Evolutionary conservation across 441 rosid species (phyloP).

Genomic region (Geranium incanum): DNA sequence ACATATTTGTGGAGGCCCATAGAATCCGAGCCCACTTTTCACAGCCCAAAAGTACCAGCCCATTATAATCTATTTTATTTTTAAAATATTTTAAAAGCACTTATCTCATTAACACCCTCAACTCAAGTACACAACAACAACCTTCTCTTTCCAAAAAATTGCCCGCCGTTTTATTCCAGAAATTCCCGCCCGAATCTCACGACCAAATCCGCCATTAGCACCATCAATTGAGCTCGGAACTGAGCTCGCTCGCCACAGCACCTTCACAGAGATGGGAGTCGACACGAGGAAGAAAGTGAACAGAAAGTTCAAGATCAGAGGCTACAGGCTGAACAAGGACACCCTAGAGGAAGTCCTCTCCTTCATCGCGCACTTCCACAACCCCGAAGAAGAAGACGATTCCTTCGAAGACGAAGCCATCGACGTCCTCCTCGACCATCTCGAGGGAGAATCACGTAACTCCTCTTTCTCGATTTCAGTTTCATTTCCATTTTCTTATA

Average conservation of each 20-base stretch:
- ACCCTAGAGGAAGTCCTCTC: conserved; percentile 62
- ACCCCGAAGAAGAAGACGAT: conserved; percentile 61
- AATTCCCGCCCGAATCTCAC: not conserved
- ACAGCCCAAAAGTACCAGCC: too few relatives aligned
- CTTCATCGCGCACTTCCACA: conserved; percentile 53
- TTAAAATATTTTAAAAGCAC: too few relatives aligned
- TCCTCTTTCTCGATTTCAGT: too few relatives aligned
- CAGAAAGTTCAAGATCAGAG: conserved; percentile 70
- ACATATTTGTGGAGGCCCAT: too few relatives aligned
- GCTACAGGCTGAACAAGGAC: conserved; percentile 57
- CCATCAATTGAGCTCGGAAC: not conserved
- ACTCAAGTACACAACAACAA: not conserved
- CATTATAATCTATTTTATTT: too few relatives aligned
- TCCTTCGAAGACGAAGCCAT: conserved; percentile 52
- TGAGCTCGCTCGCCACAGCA: not conserved
- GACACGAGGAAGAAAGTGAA: conserved; percentile 53
- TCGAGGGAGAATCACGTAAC: conserved; percentile 52
- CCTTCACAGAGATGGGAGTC: conserved; percentile 25
- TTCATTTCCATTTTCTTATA: not conserved
- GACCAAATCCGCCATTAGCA: not conserved
- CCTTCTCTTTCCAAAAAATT: not conserved
- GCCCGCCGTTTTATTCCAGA: not conserved
- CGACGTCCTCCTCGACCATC: conserved; percentile 72
- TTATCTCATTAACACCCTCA: too few relatives aligned
- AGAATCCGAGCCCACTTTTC: too few relatives aligned